Evolutionary conservation across 371 early-diverging fungal genomes (phyloP).

Genomic region (Mucor sp.): DNA sequence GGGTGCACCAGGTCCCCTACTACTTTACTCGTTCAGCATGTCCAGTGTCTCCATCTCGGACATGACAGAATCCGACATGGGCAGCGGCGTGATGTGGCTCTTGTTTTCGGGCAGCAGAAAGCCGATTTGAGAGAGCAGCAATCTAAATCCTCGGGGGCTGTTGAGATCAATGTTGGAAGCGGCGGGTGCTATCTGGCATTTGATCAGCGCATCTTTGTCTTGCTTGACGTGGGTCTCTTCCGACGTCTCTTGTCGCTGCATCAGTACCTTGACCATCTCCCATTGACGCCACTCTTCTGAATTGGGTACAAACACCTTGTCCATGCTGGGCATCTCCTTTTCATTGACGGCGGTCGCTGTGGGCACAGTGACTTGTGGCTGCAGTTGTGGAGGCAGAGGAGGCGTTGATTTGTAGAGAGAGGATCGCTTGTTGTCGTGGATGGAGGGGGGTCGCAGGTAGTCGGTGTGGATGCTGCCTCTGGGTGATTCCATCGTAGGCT

Average conservation of each 20-base stretch:
- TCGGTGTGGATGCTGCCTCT: neutral
- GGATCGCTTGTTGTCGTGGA: neutral
- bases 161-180: conserved; percentile 26
- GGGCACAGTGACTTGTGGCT: conserved; percentile 9
- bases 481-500: too few species aligned
- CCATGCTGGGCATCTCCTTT: conserved; percentile 42
- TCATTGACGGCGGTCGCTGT: conserved; percentile 28
- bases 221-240: neutral
- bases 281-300: conserved; percentile 41
- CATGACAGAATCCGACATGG: conserved; percentile 60
- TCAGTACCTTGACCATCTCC: conserved; percentile 31
- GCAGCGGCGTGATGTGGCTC: conserved; percentile 61
- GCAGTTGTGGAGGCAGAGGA: neutral
- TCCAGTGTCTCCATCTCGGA: conserved; percentile 72
- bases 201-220: neutral
- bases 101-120: conserved; percentile 59
- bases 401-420: neutral
- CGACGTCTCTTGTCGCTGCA: conserved; percentile 30
- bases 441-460: neutral
- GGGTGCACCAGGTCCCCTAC: too few species aligned
- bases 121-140: conserved; percentile 70
- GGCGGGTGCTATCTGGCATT: conserved; percentile 16
- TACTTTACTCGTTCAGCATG: conserved; percentile 64
- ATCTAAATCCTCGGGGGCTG: conserved; percentile 56
- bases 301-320: conserved; percentile 35